Base-by-base conservation (phyloP, 2,329 filamentous ascomycete species). In the Fusarium falciforme region DNA sequence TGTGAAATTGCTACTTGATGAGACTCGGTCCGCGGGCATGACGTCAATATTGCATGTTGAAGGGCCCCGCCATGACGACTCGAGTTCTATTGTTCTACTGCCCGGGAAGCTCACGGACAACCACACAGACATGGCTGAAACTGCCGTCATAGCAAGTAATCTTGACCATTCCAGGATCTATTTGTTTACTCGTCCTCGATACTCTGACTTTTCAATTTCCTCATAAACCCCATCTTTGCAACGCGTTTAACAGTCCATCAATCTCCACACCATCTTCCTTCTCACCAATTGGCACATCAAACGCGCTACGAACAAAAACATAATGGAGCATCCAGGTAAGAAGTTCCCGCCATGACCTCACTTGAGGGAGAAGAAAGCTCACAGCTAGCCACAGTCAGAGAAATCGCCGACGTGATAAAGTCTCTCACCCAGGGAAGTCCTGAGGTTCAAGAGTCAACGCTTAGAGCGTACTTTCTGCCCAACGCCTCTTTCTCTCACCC, bases 401-500 rank as follows among this genome's bases (percentile, higher is more conserved):
- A 97, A 71, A 92, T 96, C 74, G 79, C 86, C 25, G 80, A 82
- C 12, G 86, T 97, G 62, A 93, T 97, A 81, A 87, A 87, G 67
- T 85, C 88, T 38, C 88, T 97, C 67, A 92, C 90, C 44, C 90
- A 93, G 79, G 91, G 92, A 54, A 87, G 88, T 1, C 91, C 92
- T 0, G 85, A 88, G 1, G 84, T 92, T 36, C 94, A 97, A 81
- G 84, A 87, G 64, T 84, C 87, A 5, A 86, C 92, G 0, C 85
- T 97, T 27, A 86, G 93, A 66, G 86, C 85, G n/a, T 95, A 93
- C 83, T 97, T 95, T 82, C 89, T 92, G 0, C 88, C 88, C 11
- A 85, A 92, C 77, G 93, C 93, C 10, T 88, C 90, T 33, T 96
- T 97, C 79, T 88, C 89, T 4, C 94, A 97, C 75, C 94, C 94